Evolutionary conservation across 768 basidiomycete species (phyloP).

Genomic region (Leucocoprinus birnbaumii): DNA sequence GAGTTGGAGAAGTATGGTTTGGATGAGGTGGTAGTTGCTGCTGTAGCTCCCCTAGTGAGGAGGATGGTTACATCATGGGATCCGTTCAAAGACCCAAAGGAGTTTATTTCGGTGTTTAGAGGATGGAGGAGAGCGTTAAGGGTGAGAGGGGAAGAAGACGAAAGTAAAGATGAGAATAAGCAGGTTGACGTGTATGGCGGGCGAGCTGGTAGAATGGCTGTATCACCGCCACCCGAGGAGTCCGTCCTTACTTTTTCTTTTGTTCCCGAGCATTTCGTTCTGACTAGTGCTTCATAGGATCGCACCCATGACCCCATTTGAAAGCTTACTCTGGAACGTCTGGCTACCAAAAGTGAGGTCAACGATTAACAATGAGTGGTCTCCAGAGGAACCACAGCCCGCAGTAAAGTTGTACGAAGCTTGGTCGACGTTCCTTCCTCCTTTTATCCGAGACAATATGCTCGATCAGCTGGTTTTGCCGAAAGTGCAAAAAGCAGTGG

Average conservation of each 20-base stretch:
- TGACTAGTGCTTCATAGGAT: constrained; percentile 37
- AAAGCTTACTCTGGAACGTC: constrained; percentile 89
- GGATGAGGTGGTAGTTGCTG: constrained; percentile 92
- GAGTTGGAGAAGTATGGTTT: constrained; percentile 81
- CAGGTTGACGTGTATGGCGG: constrained; percentile 61
- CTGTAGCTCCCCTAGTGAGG: constrained; percentile 81
- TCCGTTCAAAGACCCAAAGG: constrained; percentile 75
- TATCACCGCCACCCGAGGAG: constrained; percentile 34
- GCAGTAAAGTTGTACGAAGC: constrained; percentile 83
- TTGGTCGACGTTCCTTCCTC: constrained; percentile 86
- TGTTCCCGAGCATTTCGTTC: neutral
- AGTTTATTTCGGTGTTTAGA: constrained; percentile 61
- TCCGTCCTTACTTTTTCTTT: neutral
- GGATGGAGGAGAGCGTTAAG: constrained; percentile 69
- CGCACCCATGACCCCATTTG: constrained; percentile 87
- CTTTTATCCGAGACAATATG: constrained; percentile 91
- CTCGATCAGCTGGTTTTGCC: constrained; percentile 95
- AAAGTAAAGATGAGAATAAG: constrained; percentile 20
- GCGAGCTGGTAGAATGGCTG: constrained; percentile 23
- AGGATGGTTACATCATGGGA: constrained; percentile 77
- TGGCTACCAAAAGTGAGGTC: constrained; percentile 97
- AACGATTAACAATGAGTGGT: constrained; percentile 94
- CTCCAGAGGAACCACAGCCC: constrained; percentile 64
- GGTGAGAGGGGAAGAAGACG: constrained; percentile 46
- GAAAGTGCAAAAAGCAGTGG: constrained; percentile 81